Evolutionary conservation across 2,329 filamentous ascomycete genomes (phyloP), one percentile per base, ranked within the genome.

Genomic region (Cladosporium oxysporum): DNA sequence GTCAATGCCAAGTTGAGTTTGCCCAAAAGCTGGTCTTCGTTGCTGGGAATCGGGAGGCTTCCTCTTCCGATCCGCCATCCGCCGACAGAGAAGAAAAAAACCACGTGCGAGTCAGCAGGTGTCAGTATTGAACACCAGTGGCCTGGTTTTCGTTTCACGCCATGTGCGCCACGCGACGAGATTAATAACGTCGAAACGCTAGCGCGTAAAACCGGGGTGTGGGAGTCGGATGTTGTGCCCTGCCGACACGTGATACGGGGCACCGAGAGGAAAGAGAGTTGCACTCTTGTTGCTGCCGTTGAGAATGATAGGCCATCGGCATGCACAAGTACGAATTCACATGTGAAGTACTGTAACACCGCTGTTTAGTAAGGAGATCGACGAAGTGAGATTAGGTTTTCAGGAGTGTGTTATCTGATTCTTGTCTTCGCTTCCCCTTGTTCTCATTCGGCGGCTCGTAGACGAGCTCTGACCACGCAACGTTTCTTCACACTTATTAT

Each of bases 121-220:
- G 29, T 28, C 55, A 23, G 7, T 28, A 23, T 6, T 28, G 33
- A 12, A 26, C 10, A 58, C 33, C 55, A 58, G 37, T 28, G 10
- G 16, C 37, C 35, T 26, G 57, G 35, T 23, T 18, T 21, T 16
- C 10, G 61, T 63, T 63, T 63, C 61, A 57, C 49, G 61, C 61
- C 35, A 63, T 63, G 14, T 2, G 23, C 61, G 61, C 61, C 50
- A 55, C 50, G 18, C 29, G 29, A 52, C 47, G 23, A 16, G 35
- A 10, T 18, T 35, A 14, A 14, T 35, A 44, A 44, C 50, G 35
- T 44, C 33, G 49, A 63, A 63, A 63, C 61, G 50, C 50, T 63
- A 63, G 61, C 50, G 49, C 23, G 50, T 7, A 57, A 49, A 57
- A 18, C 23, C 16, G 52, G 18, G 21, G 41, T 7, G 8, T 47